Percentiles rank a stretch among this genome's conserved stretches.
Evolutionary conservation across 139 green algal genomes (phyloP).

Genomic region (Coelastrella sp.): DNA sequence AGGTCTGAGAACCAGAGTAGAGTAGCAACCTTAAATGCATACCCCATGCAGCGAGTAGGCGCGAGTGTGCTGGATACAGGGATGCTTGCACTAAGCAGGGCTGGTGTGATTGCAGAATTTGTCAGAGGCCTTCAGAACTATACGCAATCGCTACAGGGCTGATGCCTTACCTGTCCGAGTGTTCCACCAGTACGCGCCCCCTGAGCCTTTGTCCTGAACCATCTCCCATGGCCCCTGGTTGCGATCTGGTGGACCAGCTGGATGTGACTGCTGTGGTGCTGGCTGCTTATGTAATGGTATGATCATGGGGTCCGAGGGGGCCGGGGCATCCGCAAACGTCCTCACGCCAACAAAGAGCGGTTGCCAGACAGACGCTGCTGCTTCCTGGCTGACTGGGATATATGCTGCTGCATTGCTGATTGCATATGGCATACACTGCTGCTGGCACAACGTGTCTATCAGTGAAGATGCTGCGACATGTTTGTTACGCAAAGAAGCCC

Average conservation of each 20-base stretch:
- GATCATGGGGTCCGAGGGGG: slow-evolving; percentile 22
- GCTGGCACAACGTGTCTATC: too few species aligned
- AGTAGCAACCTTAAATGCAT: too few species aligned
- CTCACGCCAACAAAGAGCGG: neutral
- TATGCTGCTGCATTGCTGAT: neutral
- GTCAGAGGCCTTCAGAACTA: too few species aligned
- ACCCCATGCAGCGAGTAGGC: too few species aligned
- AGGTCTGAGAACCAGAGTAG: too few species aligned
- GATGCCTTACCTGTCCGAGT: neutral
- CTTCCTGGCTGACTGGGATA: neutral
- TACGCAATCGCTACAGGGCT: too few species aligned
- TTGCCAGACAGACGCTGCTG: neutral
- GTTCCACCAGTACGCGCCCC: slow-evolving; percentile 37
- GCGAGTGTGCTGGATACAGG: too few species aligned
- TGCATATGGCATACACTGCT: neutral
- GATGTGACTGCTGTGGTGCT: neutral
- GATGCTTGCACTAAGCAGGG: too few species aligned
- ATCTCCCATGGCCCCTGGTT: slow-evolving; percentile 20
- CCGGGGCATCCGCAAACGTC: neutral
- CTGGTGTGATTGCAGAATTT: too few species aligned
- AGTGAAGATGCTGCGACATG: neutral
- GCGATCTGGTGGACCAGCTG: neutral
- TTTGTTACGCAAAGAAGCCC: neutral
- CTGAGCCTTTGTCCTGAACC: neutral
- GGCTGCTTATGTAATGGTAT: slow-evolving; percentile 19